Percentiles rank a stretch among this genome's conserved stretches.
Conservation (phyloP, 805 yeast genomes). For the Metschnikowia peoriensis region DNA sequence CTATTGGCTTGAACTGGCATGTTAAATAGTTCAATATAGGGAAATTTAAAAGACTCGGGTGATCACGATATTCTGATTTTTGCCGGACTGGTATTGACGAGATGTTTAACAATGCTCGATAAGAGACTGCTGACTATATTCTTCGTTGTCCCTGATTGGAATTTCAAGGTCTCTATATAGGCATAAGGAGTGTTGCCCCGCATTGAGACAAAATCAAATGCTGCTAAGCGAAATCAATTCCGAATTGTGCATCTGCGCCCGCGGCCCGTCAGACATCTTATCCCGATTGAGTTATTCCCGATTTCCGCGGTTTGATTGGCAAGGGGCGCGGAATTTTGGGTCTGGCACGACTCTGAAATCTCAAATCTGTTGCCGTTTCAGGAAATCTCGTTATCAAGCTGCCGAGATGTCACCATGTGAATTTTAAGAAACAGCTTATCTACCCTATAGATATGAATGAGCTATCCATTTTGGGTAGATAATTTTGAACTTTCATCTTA, state of each 20-base stretch:
- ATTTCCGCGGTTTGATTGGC: conserved; percentile 1
- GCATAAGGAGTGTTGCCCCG: conserved; percentile 3
- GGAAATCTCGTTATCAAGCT: background rate
- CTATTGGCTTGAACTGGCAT: conserved; percentile 17
- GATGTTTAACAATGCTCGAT: background rate
- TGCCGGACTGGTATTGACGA: background rate
- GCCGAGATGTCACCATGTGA: background rate
- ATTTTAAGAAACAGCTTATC: background rate
- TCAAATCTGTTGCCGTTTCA: background rate
- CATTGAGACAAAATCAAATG: conserved; percentile 5
- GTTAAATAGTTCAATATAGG: background rate
- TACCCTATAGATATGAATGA: background rate
- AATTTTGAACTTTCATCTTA: too few species aligned
- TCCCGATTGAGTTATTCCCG: background rate
- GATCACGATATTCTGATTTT: background rate
- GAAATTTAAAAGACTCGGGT: background rate
- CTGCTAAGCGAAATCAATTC: background rate
- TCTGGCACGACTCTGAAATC: conserved; percentile 1
- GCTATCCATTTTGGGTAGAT: background rate
- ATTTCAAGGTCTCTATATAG: background rate
- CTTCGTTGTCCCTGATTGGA: too few species aligned
- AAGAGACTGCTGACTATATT: background rate
- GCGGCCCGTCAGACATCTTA: background rate
- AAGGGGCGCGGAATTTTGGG: conserved; percentile 3
- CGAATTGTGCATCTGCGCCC: conserved; percentile 2